A percentile compares a stretch with the other conserved stretches of the same genome.
Conservation (phyloP, 352 stramenopile species). For the Globisporangium emineosum region DNA sequence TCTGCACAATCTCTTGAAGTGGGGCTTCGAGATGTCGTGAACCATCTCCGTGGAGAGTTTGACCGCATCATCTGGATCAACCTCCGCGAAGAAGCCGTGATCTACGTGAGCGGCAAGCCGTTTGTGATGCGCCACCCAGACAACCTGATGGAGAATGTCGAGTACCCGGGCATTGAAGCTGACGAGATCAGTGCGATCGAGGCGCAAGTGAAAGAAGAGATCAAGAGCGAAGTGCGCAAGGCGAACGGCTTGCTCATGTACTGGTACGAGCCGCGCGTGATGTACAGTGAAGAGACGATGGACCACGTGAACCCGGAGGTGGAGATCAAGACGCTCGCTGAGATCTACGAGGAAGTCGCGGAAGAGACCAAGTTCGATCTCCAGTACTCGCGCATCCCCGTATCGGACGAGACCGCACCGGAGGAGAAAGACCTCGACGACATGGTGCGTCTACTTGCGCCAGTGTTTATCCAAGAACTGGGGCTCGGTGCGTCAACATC, state of each 20-base stretch:
- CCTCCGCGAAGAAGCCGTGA: slow-evolving; percentile 86
- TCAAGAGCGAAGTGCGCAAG: slow-evolving; percentile 69
- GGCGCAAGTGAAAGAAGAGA: slow-evolving; percentile 78
- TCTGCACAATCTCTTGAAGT: slow-evolving; percentile 75
- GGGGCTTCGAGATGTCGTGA: slow-evolving; percentile 67
- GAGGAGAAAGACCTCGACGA: slow-evolving; percentile 90
- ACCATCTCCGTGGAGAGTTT: slow-evolving; percentile 48
- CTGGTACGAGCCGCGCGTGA: slow-evolving; percentile 74
- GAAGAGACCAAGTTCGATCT: slow-evolving; percentile 54
- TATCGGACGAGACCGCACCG: slow-evolving; percentile 88
- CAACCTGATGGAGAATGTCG: slow-evolving; percentile 84
- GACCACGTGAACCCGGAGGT: slow-evolving; percentile 68
- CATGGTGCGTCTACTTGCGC: slow-evolving; percentile 70
- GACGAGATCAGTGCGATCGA: slow-evolving; percentile 87
- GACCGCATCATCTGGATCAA: slow-evolving; percentile 89
- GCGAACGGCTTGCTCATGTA: slow-evolving; percentile 83
- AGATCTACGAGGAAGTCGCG: slow-evolving; percentile 66
- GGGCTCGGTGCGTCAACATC: slow-evolving; percentile 17
- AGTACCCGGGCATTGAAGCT: slow-evolving; percentile 87
- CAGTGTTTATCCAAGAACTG: slow-evolving; percentile 64
- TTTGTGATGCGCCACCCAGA: slow-evolving; percentile 83
- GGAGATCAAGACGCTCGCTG: slow-evolving; percentile 74
- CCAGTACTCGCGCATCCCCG: slow-evolving; percentile 78
- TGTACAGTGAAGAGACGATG: slow-evolving; percentile 81
- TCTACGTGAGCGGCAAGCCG: slow-evolving; percentile 85